A percentile compares a stretch with the other conserved stretches of the same genome.
These are phyloP conservation scores for Platanthera guangdongensis DNA, from an alignment of 106 monocot genomes.

Conservation along the genomic window DNA sequence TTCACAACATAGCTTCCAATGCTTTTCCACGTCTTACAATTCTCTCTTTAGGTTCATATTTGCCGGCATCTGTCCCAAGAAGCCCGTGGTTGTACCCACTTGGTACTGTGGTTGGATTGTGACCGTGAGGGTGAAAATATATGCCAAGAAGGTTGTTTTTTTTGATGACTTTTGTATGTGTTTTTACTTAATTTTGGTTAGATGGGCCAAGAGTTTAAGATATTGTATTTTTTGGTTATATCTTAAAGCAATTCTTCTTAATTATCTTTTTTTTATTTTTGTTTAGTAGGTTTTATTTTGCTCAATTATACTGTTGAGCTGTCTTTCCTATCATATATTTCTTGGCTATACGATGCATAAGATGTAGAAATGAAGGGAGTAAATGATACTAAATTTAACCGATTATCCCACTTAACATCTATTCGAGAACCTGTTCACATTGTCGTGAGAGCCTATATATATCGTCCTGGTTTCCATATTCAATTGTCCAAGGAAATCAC, in stretches of 20 bases:
- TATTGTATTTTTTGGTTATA: neutral
- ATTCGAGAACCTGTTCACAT: no score
- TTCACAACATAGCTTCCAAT: neutral
- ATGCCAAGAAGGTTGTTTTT: conserved; percentile 70
- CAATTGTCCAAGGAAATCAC: no score
- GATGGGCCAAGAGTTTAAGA: neutral
- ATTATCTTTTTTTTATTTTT: neutral
- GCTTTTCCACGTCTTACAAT: conserved; percentile 4
- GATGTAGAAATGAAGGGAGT: neutral
- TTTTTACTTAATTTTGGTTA: neutral
- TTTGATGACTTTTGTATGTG: neutral
- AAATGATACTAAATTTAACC: neutral
- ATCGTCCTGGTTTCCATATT: no score
- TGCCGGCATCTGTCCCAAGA: conserved; percentile 77
- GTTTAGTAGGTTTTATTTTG: neutral
- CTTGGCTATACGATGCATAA: neutral
- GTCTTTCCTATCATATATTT: neutral
- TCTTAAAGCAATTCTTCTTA: neutral
- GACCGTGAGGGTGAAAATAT: conserved; percentile 99
- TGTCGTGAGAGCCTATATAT: no score
- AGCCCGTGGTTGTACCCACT: conserved; percentile 62
- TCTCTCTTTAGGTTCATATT: conserved; percentile 64
- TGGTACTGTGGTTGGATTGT: conserved; percentile 95
- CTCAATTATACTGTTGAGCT: neutral
- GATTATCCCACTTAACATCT: no score